Evolutionary conservation across 805 yeast genomes (phyloP), one percentile per base, ranked within the genome.

Genomic region (Candida peoriensis): DNA sequence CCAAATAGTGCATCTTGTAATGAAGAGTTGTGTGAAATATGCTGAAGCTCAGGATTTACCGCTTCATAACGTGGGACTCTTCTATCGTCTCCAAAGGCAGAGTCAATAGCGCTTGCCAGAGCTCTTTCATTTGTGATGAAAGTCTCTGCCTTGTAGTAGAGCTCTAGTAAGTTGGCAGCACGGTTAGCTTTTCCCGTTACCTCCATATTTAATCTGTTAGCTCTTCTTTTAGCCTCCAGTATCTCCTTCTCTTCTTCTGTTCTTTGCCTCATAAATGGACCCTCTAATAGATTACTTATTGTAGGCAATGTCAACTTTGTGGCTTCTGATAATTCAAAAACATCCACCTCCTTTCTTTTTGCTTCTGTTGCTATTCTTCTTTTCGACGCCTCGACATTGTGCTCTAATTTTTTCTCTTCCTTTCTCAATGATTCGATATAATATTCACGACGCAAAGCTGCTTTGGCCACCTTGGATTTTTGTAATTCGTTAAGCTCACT

Each of bases 301-400:
- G 95, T 82, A 30, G 96, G 96, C 33, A 86, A 65, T 2, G 95
- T 85, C 50, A 81, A 70, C 48, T 67, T 44, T 32, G 76, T 68
- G 17, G 86, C 80, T 33, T 65, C 68, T 6, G 72, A 58, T 37
- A 46, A 37, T 37, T 57, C 58, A 43, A 68, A 70, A 35, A 69
- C 70, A 34, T 63, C 54, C 23, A 55, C 52, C 17, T 64, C 63
- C 24, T 43, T 46, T 24, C 48, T 47, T 32, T 48, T 46, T n/a
- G 45, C 49, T 29, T 56, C 57, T 12, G 47, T 39, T 47, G 30
- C 51, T 46, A 30, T 48, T 45, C 15, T 55, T 39, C 28, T 41
- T 47, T 42, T 53, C 52, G 34, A 57, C 27, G 49, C 46, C 20
- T 45, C 41, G 55, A 61, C 44, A 15, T 58, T 68, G 28, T 61